Evolutionary conservation across 495 filamentous ascomycete species (phyloP), one percentile per base, ranked within the genome.

Genomic region (Neurospora sp.): DNA sequence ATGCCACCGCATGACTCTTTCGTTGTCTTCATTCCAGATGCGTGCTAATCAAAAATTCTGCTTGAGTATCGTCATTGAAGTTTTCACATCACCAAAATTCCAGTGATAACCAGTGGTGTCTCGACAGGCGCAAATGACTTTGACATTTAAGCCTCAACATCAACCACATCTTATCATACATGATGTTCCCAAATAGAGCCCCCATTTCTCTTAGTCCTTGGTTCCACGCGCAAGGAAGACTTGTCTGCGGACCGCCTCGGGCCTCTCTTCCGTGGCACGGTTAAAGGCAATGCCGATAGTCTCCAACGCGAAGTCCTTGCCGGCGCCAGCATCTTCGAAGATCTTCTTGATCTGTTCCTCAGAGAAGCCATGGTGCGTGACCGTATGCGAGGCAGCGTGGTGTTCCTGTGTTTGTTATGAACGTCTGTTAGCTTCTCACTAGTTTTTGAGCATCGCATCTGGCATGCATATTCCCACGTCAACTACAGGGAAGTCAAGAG

Each of bases 351-450:
- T 86, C 69, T 85, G 80, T 8, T 84, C 82, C 71, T 83, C 77
- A 40, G 82, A 83, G 71, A 91, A 90, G 5, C 89, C 89, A 76
- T 91, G 88, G 70, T 85, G 85, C 68, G 83, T 83, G 27, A 90
- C 80, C 0, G 84, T 88, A 38, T 84, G 77, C 16, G 80, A 73
- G 18, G 82, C 82, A 5, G 82, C 77, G 70, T 82, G 76, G 41
- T 79, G 71, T 16, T 79, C 71, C 78, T 80, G 69, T n/a, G 5
- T 6, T 6, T 72, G 31, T n/a, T 16, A 0, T 5, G 3, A 2
- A 37, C 14, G 4, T 69, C 8, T 10, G 18, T 68, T 41, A 39
- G 18, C 46, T 59, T 20, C 22, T 65, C 12, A 38, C 41, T 27
- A 20, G 0, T 71, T 20, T 20, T 61, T 14, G 39, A 5, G 6